Percentiles rank a stretch among this genome's conserved stretches.
Evolutionary conservation across 768 basidiomycete genomes (phyloP).

Genomic region (Strobilomyces echinocephalus): DNA sequence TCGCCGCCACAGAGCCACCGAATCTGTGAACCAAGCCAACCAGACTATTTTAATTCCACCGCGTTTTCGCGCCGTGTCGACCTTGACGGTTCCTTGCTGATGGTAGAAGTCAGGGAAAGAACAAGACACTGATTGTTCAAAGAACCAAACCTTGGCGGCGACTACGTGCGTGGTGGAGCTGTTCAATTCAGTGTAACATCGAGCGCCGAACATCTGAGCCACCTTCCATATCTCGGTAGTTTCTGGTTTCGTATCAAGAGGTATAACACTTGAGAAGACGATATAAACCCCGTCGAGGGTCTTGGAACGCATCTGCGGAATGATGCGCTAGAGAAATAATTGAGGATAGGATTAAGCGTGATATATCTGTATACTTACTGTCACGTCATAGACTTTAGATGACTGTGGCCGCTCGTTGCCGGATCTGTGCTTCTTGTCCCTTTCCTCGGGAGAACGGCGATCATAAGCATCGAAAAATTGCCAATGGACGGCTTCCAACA

Average conservation of each 20-base stretch:
- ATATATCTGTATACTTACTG: conserved; percentile 45
- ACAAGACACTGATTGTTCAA: background rate
- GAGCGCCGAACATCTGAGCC: conserved; percentile 86
- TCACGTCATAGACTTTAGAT: conserved; percentile 61
- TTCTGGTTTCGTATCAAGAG: conserved; percentile 78
- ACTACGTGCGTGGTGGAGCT: conserved; percentile 82
- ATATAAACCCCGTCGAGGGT: conserved; percentile 79
- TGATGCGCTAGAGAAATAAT: conserved; percentile 58
- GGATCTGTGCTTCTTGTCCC: conserved; percentile 26
- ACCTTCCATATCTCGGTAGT: conserved; percentile 80
- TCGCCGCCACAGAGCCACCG: conserved; percentile 79
- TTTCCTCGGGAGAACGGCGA: conserved; percentile 26
- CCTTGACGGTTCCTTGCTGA: conserved; percentile 88
- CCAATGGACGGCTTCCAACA: conserved; percentile 75
- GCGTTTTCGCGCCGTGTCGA: conserved; percentile 73
- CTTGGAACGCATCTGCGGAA: conserved; percentile 70
- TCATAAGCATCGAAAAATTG: conserved; percentile 74
- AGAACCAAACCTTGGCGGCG: conserved; percentile 65
- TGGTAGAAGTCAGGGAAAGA: conserved; percentile 1
- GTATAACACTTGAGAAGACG: conserved; percentile 92
- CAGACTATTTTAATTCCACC: conserved; percentile 81
- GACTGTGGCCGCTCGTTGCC: conserved; percentile 24
- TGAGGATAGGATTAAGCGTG: background rate
- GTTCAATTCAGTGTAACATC: conserved; percentile 65
- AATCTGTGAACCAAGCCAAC: conserved; percentile 86